These are phyloP conservation scores for Gaeumannomyces sp. DNA, from an alignment of 2,329 filamentous ascomycete genomes.

Conservation along the genomic window DNA sequence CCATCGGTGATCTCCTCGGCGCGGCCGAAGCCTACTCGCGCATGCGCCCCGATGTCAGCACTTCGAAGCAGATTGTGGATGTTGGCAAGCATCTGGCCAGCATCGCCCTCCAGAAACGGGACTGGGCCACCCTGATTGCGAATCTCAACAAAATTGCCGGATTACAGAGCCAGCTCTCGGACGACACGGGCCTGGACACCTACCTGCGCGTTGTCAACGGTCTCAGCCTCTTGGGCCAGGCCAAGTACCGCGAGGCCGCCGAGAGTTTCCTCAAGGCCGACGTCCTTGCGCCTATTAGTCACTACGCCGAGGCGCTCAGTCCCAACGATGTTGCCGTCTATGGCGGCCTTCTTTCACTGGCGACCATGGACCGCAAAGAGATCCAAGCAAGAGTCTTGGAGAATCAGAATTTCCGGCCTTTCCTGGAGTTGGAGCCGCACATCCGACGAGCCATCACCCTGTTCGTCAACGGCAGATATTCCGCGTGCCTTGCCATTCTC, in stretches of 20 bases:
- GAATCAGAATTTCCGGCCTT: constrained; percentile 73
- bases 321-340: constrained; percentile 90
- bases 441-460: constrained; percentile 84
- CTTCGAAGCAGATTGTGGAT: constrained; percentile 74
- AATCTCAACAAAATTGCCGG: constrained; percentile 57
- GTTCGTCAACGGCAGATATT: constrained; percentile 88
- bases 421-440: constrained; percentile 88
- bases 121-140: constrained; percentile 66
- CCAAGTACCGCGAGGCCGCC: constrained; percentile 58
- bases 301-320: constrained; percentile 66
- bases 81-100: constrained; percentile 74
- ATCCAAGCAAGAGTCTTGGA: constrained; percentile 74
- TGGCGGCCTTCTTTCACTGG: constrained; percentile 82
- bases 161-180: constrained; percentile 36
- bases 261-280: constrained; percentile 62
- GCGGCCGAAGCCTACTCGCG: constrained; percentile 74
- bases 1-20: constrained; percentile 64
- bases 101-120: constrained; percentile 67
- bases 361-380: constrained; percentile 75
- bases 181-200: constrained; percentile 39
- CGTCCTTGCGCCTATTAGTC: constrained; percentile 38
- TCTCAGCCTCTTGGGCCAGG: constrained; percentile 41
- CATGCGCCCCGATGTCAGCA: constrained; percentile 88
- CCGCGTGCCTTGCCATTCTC: constrained; percentile 73
- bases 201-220: constrained; percentile 48